These are phyloP conservation scores for Lactarius pseudohatsudake DNA, from an alignment of 768 basidiomycete species.

Conservation along the genomic window DNA sequence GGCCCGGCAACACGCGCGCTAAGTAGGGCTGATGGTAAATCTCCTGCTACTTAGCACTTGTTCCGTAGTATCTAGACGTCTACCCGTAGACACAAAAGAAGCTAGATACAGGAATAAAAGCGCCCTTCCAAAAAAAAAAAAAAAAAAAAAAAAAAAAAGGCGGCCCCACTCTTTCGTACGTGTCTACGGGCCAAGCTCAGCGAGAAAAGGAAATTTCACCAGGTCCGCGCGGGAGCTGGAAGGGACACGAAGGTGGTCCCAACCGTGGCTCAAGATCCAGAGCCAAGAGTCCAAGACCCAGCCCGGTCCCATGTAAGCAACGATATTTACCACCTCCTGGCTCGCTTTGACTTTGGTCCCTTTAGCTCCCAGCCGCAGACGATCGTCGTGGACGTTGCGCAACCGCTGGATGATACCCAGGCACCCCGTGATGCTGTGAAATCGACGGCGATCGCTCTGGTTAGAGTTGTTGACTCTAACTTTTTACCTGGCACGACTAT, in stretches of 20 bases:
- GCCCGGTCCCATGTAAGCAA: conserved; percentile 56
- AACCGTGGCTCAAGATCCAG: conserved; percentile 45
- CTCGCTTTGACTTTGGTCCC: background rate
- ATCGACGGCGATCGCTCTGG: conserved; percentile 86
- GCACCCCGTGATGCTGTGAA: conserved; percentile 75
- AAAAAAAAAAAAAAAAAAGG: too few relatives aligned
- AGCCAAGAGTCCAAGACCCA: conserved; percentile 41
- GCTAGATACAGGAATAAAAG: too few relatives aligned
- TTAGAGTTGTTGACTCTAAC: conserved; percentile 72
- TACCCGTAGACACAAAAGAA: too few relatives aligned
- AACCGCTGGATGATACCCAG: conserved; percentile 69
- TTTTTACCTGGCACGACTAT: conserved; percentile 87
- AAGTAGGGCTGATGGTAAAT: too few relatives aligned
- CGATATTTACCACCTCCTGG: background rate
- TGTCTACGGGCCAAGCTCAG: conserved; percentile 37
- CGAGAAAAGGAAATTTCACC: conserved; percentile 72
- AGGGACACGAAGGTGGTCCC: conserved; percentile 37
- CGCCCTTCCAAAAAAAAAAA: too few relatives aligned
- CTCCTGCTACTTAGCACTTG: too few relatives aligned
- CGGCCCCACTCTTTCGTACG: conserved; percentile 36
- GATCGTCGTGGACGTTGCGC: conserved; percentile 74
- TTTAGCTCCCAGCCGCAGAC: conserved; percentile 61
- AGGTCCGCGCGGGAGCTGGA: conserved; percentile 50
- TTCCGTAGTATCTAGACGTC: too few relatives aligned
- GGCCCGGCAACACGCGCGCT: too few relatives aligned